Evolutionary conservation across 257 asterid genomes (phyloP).

Genomic region (Ilex aquifolium): DNA sequence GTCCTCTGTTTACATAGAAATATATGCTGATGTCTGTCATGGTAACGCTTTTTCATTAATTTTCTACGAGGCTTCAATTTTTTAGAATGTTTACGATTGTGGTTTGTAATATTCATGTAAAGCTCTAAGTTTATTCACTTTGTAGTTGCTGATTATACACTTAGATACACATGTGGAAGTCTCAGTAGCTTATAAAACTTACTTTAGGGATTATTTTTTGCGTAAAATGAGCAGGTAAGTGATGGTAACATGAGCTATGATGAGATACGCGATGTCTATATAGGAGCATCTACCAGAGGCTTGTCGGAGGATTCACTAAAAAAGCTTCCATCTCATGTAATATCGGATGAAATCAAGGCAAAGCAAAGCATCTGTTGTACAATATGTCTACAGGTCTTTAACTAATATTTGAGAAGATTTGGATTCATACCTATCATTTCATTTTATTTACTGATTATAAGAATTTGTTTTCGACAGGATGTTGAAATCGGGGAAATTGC

Average conservation of each 20-base stretch:
- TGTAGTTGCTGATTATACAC: too few relatives aligned
- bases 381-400: slow-evolving; percentile 21
- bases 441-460: background rate
- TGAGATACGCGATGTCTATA: background rate
- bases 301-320: slow-evolving; percentile 14
- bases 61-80: background rate
- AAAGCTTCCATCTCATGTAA: slow-evolving; percentile 18
- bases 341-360: slow-evolving; percentile 7
- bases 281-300: slow-evolving; percentile 10
- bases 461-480: slow-evolving; percentile 11
- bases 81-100: background rate
- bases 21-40: too few relatives aligned
- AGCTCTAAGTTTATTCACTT: too few relatives aligned
- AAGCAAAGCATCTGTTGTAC: slow-evolving; percentile 14
- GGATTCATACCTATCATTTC: background rate
- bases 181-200: background rate
- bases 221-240: slow-evolving; percentile 6
- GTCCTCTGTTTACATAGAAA: too few relatives aligned
- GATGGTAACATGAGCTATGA: background rate
- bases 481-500: slow-evolving; percentile 19
- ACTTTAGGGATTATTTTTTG: background rate
- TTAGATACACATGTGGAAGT: too few relatives aligned
- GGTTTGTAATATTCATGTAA: background rate
- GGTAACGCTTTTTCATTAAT: too few relatives aligned
- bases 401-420: background rate